phyloP scores from a whole-genome alignment of 2,329 filamentous ascomycete genomes.

The Stagonosporopsis cucurbitacearum region DNA sequence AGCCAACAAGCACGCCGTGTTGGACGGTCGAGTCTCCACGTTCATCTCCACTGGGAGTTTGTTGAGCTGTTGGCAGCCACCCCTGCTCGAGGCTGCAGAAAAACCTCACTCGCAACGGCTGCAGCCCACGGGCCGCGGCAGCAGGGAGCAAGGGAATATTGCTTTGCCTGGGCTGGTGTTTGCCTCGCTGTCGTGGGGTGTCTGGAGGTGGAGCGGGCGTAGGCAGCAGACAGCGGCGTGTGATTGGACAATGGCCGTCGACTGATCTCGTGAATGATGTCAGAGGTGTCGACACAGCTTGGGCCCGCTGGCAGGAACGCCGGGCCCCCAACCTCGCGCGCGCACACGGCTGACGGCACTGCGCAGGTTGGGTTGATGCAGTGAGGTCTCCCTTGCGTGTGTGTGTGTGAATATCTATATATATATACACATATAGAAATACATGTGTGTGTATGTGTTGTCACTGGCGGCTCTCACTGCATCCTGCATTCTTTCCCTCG shows the following conservation, averaged over 20 bases:
- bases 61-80: constrained; percentile 37
- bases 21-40: constrained; percentile 27
- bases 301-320: not conserved
- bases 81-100: constrained; percentile 24
- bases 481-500: constrained; percentile 14
- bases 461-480: constrained; percentile 4
- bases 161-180: constrained; percentile 20
- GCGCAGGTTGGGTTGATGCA: constrained; percentile 18
- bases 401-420: constrained; percentile 13
- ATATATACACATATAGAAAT: no score
- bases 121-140: constrained; percentile 11
- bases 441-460: constrained; percentile 12
- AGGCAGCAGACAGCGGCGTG: not conserved
- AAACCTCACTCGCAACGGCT: no score
- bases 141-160: constrained; percentile 18
- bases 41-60: constrained; percentile 31
- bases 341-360: constrained; percentile 8
- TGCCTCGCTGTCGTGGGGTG: constrained; percentile 13
- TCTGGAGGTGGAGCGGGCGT: constrained; percentile 17
- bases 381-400: constrained; percentile 11
- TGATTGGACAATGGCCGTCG: constrained; percentile 13
- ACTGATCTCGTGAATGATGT: constrained; percentile 15
- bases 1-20: constrained; percentile 11
- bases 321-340: constrained; percentile 14
- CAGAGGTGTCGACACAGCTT: constrained; percentile 12